Evolutionary conservation across 2,329 filamentous ascomycete genomes (phyloP).

Genomic region (Fusarium anthophilum): DNA sequence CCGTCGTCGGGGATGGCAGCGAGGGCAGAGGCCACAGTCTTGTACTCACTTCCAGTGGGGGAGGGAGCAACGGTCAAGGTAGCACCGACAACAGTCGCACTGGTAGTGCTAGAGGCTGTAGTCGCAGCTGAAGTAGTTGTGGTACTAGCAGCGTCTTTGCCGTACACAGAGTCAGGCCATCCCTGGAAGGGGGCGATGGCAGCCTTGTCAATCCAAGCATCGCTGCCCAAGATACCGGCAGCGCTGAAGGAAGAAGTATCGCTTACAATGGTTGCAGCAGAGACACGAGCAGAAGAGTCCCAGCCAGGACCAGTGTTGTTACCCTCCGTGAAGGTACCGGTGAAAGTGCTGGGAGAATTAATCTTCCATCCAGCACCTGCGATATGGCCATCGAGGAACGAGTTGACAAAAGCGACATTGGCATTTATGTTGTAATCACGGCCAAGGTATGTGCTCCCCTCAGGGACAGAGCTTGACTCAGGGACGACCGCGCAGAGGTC

Average conservation of each 20-base stretch:
- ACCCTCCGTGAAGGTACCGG: constrained; percentile 43
- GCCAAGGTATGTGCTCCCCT: constrained; percentile 42
- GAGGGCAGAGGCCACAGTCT: constrained; percentile 54
- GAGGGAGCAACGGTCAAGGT: constrained; percentile 45
- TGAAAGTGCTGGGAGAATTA: constrained; percentile 33
- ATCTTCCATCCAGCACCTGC: constrained; percentile 42
- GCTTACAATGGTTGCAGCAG: constrained; percentile 40
- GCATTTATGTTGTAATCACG: constrained; percentile 41
- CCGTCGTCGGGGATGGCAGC: constrained; percentile 48
- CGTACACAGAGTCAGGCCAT: constrained; percentile 44
- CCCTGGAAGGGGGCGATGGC: constrained; percentile 43
- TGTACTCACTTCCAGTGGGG: constrained; percentile 50
- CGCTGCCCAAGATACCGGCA: constrained; percentile 47
- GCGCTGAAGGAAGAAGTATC: constrained; percentile 62
- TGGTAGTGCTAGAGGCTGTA: constrained; percentile 17
- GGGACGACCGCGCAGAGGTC: constrained; percentile 52
- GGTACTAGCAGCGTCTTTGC: not conserved
- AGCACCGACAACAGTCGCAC: not conserved
- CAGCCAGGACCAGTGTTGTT: constrained; percentile 48
- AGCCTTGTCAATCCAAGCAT: constrained; percentile 45
- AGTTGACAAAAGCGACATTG: constrained; percentile 44
- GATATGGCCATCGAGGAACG: constrained; percentile 43
- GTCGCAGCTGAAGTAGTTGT: constrained; percentile 9
- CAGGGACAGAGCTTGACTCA: constrained; percentile 32
- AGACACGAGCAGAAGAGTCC: constrained; percentile 34